phyloP scores from a whole-genome alignment of 495 filamentous ascomycete genomes.

The Usnea hakonensis region DNA sequence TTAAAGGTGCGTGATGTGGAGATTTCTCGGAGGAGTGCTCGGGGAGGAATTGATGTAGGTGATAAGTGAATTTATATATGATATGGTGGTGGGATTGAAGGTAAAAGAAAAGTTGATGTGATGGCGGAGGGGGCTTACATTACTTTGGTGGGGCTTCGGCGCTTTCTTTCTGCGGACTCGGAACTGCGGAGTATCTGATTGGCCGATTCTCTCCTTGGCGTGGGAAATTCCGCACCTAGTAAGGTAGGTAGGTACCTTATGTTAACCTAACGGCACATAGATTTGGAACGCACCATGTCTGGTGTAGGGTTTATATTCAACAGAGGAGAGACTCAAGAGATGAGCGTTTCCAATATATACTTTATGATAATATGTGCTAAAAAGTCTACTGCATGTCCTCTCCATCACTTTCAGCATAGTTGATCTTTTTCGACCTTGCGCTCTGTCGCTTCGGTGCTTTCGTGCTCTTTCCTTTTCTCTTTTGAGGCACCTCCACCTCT shows the following conservation, averaged over 20 bases:
- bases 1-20: background rate
- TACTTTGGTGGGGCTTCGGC: background rate
- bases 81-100: background rate
- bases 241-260: too few relatives aligned
- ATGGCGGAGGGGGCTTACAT: background rate
- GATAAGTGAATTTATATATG: background rate
- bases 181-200: too few relatives aligned
- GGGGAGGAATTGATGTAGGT: background rate
- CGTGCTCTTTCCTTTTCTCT: slow-evolving; percentile 15
- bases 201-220: too few relatives aligned
- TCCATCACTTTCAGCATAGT: slow-evolving; percentile 39
- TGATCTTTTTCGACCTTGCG: slow-evolving; percentile 35
- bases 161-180: background rate
- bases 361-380: background rate
- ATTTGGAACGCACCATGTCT: background rate
- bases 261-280: too few relatives aligned
- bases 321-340: background rate
- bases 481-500: slow-evolving; percentile 18
- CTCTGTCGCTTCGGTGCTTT: slow-evolving; percentile 19
- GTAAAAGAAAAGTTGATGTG: background rate
- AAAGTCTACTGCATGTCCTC: background rate
- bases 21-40: background rate
- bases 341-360: background rate
- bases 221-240: too few relatives aligned
- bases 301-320: background rate